Conservation (phyloP, 257 asterid genomes). For the Schizonepeta tenuifolia region DNA sequence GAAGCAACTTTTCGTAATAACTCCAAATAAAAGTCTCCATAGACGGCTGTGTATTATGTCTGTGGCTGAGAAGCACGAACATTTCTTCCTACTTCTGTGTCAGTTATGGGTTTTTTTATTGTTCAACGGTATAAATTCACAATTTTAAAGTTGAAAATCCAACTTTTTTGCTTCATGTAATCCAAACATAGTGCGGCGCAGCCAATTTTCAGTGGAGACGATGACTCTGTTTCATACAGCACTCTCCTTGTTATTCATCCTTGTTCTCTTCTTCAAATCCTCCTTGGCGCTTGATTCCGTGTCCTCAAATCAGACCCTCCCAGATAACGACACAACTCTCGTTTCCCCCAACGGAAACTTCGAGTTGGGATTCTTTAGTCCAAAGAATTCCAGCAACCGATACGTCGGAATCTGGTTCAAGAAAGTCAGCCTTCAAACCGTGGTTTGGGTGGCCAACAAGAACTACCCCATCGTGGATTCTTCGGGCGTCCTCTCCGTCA, state of each 20-base stretch:
- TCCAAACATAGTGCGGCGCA: background rate
- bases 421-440: slow-evolving; percentile 41
- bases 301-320: slow-evolving; percentile 26
- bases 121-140: background rate
- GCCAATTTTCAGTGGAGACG: background rate
- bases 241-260: background rate
- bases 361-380: slow-evolving; percentile 72
- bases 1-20: background rate
- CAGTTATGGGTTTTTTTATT: background rate
- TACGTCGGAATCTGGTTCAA: slow-evolving; percentile 80
- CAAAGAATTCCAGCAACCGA: slow-evolving; percentile 37
- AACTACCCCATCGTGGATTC: slow-evolving; percentile 53
- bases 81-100: background rate
- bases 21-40: background rate
- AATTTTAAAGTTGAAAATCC: background rate
- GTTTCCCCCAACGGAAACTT: slow-evolving; percentile 36
- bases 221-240: slow-evolving; percentile 18
- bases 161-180: background rate
- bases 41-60: background rate
- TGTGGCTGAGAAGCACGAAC: background rate
- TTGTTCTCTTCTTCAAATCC: background rate
- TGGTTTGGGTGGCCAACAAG: slow-evolving; percentile 89
- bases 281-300: slow-evolving; percentile 22
- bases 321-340: slow-evolving; percentile 26
- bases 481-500: slow-evolving; percentile 44